Percentiles rank a stretch among this genome's conserved stretches.
These are phyloP conservation scores for Phytophthora hibernalis DNA, from an alignment of 352 stramenopile species.

Conservation along the genomic window DNA sequence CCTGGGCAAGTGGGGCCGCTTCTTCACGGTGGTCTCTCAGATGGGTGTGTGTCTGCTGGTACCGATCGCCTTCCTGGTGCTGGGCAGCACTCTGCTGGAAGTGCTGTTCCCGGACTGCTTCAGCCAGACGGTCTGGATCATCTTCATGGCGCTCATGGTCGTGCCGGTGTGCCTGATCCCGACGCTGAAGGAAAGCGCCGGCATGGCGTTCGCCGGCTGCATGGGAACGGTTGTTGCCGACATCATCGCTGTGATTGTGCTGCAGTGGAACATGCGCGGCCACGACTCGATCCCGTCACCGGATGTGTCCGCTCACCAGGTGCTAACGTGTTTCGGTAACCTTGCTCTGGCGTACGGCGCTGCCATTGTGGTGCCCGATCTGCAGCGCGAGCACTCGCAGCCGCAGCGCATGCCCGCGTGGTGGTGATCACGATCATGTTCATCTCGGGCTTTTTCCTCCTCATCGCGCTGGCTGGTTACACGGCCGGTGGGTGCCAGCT, in stretches of 20 bases:
- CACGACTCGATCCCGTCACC: constrained; percentile 38
- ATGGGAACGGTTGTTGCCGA: constrained; percentile 49
- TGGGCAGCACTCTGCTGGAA: constrained; percentile 41
- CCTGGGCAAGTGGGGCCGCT: too few species aligned
- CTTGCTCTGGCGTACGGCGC: constrained; percentile 47
- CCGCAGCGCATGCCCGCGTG: constrained; percentile 49
- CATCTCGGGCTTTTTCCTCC: constrained; percentile 46
- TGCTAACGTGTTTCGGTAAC: constrained; percentile 49
- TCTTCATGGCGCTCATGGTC: constrained; percentile 48
- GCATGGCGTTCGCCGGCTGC: constrained; percentile 47
- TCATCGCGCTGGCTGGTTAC: constrained; percentile 40
- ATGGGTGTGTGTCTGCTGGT: constrained; percentile 43
- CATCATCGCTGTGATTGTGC: constrained; percentile 31
- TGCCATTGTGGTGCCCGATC: constrained; percentile 48
- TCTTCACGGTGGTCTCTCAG: constrained; percentile 41
- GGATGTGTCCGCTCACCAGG: constrained; percentile 41
- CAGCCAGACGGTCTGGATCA: constrained; percentile 41
- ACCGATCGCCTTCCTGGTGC: constrained; percentile 48
- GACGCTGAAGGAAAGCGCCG: constrained; percentile 57
- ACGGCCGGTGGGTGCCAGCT: constrained; percentile 52
- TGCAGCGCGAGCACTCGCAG: too few species aligned
- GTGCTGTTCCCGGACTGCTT: constrained; percentile 46
- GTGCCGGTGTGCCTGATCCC: constrained; percentile 45
- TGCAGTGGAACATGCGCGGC: constrained; percentile 46
- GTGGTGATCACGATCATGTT: constrained; percentile 43